These are phyloP conservation scores for Zygosaccharomyces rouxii DNA, from an alignment of 805 yeast genomes.

Conservation along the genomic window DNA sequence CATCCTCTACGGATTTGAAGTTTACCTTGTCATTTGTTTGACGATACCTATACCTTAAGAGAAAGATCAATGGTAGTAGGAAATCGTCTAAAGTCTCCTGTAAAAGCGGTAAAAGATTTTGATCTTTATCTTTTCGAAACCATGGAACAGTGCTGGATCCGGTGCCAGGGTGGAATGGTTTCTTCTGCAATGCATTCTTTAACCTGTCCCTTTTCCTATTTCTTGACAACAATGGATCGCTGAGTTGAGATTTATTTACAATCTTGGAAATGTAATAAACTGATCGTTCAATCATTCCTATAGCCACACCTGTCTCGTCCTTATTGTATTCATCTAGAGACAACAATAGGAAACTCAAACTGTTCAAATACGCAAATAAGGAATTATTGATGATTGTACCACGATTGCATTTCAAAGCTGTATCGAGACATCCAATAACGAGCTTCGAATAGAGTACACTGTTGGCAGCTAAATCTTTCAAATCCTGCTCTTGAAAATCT, in stretches of 20 bases:
- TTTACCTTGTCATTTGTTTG: constrained; percentile 31
- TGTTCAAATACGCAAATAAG: constrained; percentile 20
- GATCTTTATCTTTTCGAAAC: constrained; percentile 4
- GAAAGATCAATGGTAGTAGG: constrained; percentile 25
- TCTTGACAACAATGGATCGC: constrained; percentile 13
- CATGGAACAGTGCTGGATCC: constrained; percentile 1
- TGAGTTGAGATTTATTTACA: constrained; percentile 16
- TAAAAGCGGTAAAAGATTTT: constrained; percentile 24
- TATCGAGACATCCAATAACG: constrained; percentile 29
- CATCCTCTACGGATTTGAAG: constrained; percentile 21
- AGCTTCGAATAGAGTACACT: constrained; percentile 29
- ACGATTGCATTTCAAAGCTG: constrained; percentile 11
- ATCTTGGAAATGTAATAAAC: constrained; percentile 17
- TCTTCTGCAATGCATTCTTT: constrained; percentile 11
- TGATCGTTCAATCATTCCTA: constrained; percentile 29
- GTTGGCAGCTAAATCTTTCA: constrained; percentile 22
- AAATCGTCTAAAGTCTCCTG: constrained; percentile 26
- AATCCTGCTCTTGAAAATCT: constrained; percentile 31
- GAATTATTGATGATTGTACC: constrained; percentile 13
- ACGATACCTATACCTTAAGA: constrained; percentile 28
- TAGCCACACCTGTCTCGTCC: constrained; percentile 27
- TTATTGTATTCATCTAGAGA: constrained; percentile 30
- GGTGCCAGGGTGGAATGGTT: background rate
- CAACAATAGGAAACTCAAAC: constrained; percentile 23
- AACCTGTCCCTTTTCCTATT: constrained; percentile 16